phyloP scores from a whole-genome alignment of 257 asterid genomes.

The Nicotiana knightiana region DNA sequence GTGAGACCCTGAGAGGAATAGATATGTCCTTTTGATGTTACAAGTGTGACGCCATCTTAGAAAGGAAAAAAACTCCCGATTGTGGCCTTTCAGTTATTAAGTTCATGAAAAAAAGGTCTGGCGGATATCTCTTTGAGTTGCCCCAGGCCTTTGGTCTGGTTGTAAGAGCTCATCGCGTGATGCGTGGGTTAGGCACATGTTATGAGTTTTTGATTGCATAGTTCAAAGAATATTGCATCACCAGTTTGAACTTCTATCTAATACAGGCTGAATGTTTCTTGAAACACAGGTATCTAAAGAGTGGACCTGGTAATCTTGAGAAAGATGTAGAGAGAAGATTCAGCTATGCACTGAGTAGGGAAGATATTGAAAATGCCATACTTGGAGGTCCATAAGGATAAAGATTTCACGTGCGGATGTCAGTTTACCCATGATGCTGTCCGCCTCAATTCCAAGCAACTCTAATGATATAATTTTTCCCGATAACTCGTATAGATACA shows the following conservation, averaged over 20 bases:
- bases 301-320: conserved; percentile 76
- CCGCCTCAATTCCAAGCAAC: conserved; percentile 1
- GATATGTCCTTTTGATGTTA: too few relatives aligned
- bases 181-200: too few relatives aligned
- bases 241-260: neutral
- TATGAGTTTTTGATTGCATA: neutral
- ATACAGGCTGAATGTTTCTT: conserved; percentile 10
- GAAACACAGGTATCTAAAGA: conserved; percentile 74
- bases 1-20: too few relatives aligned
- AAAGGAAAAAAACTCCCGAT: too few relatives aligned
- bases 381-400: conserved; percentile 83
- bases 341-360: conserved; percentile 93
- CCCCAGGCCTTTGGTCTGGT: too few relatives aligned
- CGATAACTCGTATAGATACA: neutral
- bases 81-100: too few relatives aligned
- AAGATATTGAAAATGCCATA: conserved; percentile 92
- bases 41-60: too few relatives aligned
- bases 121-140: too few relatives aligned
- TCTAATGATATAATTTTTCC: neutral
- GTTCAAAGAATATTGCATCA: neutral
- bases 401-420: neutral
- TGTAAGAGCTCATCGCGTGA: too few relatives aligned
- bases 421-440: neutral
- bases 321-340: conserved; percentile 91
- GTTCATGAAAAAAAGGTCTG: too few relatives aligned